phyloP scores from a whole-genome alignment of 2,329 filamentous ascomycete genomes.

The Fusarium sp. region DNA sequence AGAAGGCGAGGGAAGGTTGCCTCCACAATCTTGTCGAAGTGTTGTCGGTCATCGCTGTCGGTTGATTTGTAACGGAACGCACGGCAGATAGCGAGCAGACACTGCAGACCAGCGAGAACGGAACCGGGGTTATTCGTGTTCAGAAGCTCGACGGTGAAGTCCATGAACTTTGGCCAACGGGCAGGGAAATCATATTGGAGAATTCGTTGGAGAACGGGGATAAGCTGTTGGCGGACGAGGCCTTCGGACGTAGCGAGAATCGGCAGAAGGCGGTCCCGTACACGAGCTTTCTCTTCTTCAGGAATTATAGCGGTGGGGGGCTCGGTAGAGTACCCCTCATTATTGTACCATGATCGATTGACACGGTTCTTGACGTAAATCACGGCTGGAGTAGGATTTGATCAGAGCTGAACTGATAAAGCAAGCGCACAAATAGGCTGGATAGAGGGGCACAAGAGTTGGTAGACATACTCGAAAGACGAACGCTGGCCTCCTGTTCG shows the following conservation, averaged over 20 bases:
- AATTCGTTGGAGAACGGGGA: conserved; percentile 95
- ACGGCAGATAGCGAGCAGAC: conserved; percentile 91
- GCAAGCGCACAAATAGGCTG: conserved; percentile 39
- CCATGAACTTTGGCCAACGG: conserved; percentile 94
- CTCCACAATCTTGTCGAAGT: conserved; percentile 95
- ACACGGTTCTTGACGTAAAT: conserved; percentile 99
- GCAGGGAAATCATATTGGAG: conserved; percentile 95
- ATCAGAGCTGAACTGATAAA: conserved; percentile 30
- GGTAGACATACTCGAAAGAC: conserved; percentile 81
- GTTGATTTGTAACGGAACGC: conserved; percentile 92
- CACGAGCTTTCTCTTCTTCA: conserved; percentile 88
- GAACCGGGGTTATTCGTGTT: conserved; percentile 87
- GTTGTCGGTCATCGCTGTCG: conserved; percentile 78
- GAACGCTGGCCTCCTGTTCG: conserved; percentile 86
- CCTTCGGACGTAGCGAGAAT: conserved; percentile 84
- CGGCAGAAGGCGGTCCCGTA: conserved; percentile 89
- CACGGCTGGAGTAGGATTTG: conserved; percentile 70
- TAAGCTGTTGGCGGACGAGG: conserved; percentile 89
- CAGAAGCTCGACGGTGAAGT: conserved; percentile 89
- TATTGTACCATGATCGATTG: conserved; percentile 87
- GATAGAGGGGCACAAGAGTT: conserved; percentile 4
- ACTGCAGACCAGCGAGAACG: conserved; percentile 93
- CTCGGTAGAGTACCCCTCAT: conserved; percentile 78
- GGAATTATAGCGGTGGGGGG: conserved; percentile 70
- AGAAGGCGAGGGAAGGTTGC: conserved; percentile 89